A percentile compares a stretch with the other conserved stretches of the same genome.
Conservation (phyloP, 768 basidiomycete species). For the Inosperma sp. region DNA sequence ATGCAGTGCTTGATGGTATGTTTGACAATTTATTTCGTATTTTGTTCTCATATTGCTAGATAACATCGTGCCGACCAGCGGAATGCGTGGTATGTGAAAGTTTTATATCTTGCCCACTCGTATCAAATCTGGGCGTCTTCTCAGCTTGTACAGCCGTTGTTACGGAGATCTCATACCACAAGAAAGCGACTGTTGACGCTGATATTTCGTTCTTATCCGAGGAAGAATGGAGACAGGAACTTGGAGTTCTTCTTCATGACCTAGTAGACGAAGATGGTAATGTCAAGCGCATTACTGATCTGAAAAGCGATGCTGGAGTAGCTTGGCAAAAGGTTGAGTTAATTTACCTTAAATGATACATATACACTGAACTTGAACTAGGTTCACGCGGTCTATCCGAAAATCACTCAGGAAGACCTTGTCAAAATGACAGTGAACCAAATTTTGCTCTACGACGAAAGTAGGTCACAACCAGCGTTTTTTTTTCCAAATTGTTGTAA, state of each 20-base stretch:
- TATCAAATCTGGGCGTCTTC: neutral
- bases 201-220: conserved; percentile 56
- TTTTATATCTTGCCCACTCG: neutral
- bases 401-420: conserved; percentile 43
- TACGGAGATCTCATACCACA: conserved; percentile 56
- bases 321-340: conserved; percentile 54
- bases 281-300: conserved; percentile 47
- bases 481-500: neutral
- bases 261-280: conserved; percentile 57
- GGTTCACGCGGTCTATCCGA: conserved; percentile 62
- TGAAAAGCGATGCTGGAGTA: conserved; percentile 56
- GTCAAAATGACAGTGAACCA: conserved; percentile 47
- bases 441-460: conserved; percentile 44
- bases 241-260: conserved; percentile 51
- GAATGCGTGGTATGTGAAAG: conserved; percentile 57
- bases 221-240: conserved; percentile 54
- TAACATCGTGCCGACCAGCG: conserved; percentile 61
- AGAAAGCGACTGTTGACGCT: conserved; percentile 50
- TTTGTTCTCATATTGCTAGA: conserved; percentile 29
- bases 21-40: neutral
- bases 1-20: conserved; percentile 56
- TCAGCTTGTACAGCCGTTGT: conserved; percentile 64
- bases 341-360: neutral
- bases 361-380: conserved; percentile 17
- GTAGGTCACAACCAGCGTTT: conserved; percentile 30